Evolutionary conservation across 1,139 yeast species (phyloP).

Genomic region (Kodamaea plutei): DNA sequence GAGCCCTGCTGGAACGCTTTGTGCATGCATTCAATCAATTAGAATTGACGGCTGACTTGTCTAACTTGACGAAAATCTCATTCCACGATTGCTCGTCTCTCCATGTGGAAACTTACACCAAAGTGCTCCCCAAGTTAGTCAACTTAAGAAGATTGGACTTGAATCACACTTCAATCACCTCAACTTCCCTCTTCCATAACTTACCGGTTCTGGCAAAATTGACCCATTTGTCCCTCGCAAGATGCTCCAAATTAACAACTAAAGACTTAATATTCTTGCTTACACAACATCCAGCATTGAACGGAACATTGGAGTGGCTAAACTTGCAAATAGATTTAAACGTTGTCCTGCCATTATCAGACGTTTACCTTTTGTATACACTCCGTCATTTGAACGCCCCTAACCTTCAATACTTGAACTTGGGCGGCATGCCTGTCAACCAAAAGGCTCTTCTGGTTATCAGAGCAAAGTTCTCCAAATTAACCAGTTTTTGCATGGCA

Average conservation of each 20-base stretch:
- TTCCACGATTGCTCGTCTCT: constrained; percentile 88
- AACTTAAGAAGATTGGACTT: constrained; percentile 69
- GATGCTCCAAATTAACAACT: constrained; percentile 75
- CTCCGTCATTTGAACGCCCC: constrained; percentile 52
- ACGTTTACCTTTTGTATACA: constrained; percentile 55
- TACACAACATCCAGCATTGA: constrained; percentile 67
- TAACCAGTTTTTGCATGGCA: constrained; percentile 62
- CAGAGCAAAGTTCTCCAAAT: constrained; percentile 47
- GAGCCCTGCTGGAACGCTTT: constrained; percentile 68
- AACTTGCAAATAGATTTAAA: constrained; percentile 71
- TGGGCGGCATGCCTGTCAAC: constrained; percentile 73
- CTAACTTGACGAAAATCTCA: constrained; percentile 53
- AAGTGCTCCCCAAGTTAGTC: constrained; percentile 54
- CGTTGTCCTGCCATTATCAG: constrained; percentile 59
- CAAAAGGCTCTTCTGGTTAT: constrained; percentile 52
- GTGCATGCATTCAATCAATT: constrained; percentile 56
- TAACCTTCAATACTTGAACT: constrained; percentile 53
- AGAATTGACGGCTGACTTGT: constrained; percentile 17
- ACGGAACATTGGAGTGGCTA: constrained; percentile 63
- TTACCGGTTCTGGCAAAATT: constrained; percentile 54
- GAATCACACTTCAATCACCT: constrained; percentile 74
- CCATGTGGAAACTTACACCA: constrained; percentile 51
- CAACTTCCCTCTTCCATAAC: constrained; percentile 43
- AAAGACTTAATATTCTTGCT: constrained; percentile 70
- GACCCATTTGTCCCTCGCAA: constrained; percentile 74